A percentile compares a stretch with the other conserved stretches of the same genome.
phyloP scores from a whole-genome alignment of 2,329 filamentous ascomycete genomes.

The Clarireedia monteithiana region DNA sequence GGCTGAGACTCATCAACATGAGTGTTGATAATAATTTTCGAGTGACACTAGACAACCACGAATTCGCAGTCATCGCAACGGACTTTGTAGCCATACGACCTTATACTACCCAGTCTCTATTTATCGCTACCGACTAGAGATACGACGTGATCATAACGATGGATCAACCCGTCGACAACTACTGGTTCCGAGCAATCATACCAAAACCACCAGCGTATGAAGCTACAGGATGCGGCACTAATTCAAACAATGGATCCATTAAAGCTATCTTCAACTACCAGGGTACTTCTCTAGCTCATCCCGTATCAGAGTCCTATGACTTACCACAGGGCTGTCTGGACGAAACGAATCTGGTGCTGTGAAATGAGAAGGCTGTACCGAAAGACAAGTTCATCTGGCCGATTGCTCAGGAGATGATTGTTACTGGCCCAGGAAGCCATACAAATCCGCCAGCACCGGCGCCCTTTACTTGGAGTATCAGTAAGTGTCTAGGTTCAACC shows the following conservation, averaged over 20 bases:
- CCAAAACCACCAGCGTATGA: constrained; percentile 19
- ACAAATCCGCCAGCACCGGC: neutral
- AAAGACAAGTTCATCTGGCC: neutral
- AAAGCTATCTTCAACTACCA: neutral
- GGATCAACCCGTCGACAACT: constrained; percentile 51
- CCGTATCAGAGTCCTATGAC: neutral
- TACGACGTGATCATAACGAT: constrained; percentile 46
- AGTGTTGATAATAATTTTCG: constrained; percentile 12
- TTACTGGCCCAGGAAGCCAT: neutral
- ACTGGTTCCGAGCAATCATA: constrained; percentile 44
- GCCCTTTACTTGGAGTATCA: neutral
- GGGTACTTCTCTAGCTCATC: neutral
- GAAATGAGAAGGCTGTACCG: neutral
- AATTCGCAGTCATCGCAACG: constrained; percentile 36
- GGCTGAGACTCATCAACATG: constrained; percentile 16
- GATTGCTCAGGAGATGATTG: neutral
- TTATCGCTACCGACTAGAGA: constrained; percentile 46
- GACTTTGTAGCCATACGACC: constrained; percentile 14
- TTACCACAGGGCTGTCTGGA: neutral
- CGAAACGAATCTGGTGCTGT: neutral
- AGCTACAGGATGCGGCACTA: neutral
- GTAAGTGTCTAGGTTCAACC: neutral
- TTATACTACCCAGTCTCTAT: constrained; percentile 22
- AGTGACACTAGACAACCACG: constrained; percentile 16
- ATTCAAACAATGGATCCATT: neutral